Conservation (phyloP, 2,329 filamentous ascomycete genomes). For the Monosporascus ibericus region DNA sequence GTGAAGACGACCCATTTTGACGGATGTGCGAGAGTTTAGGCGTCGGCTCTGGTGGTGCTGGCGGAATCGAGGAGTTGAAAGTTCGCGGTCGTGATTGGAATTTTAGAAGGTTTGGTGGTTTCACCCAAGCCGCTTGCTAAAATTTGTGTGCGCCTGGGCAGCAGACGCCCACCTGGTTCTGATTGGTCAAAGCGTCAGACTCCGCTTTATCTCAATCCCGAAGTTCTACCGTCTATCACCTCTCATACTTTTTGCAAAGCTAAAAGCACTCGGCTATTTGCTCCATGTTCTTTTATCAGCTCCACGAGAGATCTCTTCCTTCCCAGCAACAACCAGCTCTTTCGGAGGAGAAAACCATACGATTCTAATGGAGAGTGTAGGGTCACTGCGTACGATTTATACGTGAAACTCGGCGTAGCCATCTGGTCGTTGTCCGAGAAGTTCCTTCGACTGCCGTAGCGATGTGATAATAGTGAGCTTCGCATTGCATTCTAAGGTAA, state of each 20-base stretch:
- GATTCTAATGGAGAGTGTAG: no score
- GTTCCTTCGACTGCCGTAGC: neutral
- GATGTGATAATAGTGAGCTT: neutral
- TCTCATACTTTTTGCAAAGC: neutral
- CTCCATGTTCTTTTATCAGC: neutral
- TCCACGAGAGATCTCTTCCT: conserved; percentile 1
- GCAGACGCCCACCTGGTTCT: neutral
- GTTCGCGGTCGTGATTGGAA: conserved; percentile 9
- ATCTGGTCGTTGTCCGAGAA: no score
- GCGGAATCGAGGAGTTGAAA: conserved; percentile 5
- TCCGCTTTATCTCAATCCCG: neutral
- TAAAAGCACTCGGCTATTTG: conserved; percentile 9
- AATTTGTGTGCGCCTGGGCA: conserved; percentile 16
- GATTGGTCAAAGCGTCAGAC: neutral
- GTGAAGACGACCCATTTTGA: conserved; percentile 95
- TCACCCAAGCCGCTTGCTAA: conserved; percentile 4
- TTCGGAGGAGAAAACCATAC: no score
- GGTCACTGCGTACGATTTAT: no score
- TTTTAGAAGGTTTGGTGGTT: conserved; percentile 15
- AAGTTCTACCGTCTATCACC: conserved; percentile 1
- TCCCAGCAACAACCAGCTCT: neutral
- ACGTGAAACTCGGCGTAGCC: no score
- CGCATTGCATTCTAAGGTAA: conserved; percentile 24
- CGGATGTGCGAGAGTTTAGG: conserved; percentile 30
- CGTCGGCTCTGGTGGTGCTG: conserved; percentile 16